These are phyloP conservation scores for Paulownia fortunei DNA, from an alignment of 257 asterid genomes.

Conservation along the genomic window DNA sequence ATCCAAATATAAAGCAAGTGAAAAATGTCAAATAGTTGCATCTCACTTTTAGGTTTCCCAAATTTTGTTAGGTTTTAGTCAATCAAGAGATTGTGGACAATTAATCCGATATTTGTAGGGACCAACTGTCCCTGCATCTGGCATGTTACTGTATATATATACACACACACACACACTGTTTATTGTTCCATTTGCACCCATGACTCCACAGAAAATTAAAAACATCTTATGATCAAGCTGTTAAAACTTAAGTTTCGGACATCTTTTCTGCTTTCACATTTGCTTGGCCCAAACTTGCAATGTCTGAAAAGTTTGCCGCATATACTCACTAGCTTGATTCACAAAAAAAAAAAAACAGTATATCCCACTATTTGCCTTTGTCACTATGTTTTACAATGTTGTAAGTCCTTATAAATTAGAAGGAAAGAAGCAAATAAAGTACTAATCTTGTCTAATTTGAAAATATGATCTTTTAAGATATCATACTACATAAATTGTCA, in stretches of 20 bases:
- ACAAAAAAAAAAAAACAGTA: no score
- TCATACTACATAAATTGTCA: no score
- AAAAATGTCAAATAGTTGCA: neutral
- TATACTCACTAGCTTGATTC: neutral
- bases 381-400: neutral
- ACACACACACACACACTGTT: neutral
- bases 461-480: no score
- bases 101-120: neutral
- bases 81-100: constrained; percentile 2
- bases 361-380: neutral
- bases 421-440: no score
- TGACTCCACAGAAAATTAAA: neutral
- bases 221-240: neutral
- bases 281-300: neutral
- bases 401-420: no score
- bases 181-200: neutral
- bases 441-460: no score
- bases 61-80: neutral
- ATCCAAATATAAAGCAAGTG: no score
- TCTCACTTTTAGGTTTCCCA: neutral
- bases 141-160: no score
- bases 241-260: neutral
- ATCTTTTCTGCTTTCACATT: neutral
- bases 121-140: neutral
- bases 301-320: neutral